Percentiles rank a stretch among this genome's conserved stretches.
Conservation (phyloP, 2,329 filamentous ascomycete species). For the Claviceps pazoutovae region DNA sequence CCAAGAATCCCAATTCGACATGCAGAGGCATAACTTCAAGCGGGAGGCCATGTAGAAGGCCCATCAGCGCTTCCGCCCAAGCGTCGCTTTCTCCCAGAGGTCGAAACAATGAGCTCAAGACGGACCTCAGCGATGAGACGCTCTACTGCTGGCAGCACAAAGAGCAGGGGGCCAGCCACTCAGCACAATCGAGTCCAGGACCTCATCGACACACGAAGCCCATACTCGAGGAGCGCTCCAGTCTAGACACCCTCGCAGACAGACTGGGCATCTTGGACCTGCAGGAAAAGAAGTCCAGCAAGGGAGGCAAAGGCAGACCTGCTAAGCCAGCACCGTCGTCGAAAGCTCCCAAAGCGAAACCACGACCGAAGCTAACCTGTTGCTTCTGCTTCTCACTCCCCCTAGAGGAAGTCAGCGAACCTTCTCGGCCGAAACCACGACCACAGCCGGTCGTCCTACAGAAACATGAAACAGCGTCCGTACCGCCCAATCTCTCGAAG, state of each 20-base stretch:
- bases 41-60: conserved; percentile 71
- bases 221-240: conserved; percentile 52
- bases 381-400: conserved; percentile 42
- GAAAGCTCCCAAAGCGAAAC: conserved; percentile 10
- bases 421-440: conserved; percentile 15
- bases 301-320: conserved; percentile 9
- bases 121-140: conserved; percentile 41
- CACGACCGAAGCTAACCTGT: conserved; percentile 22
- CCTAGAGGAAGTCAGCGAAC: conserved; percentile 26
- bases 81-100: conserved; percentile 8
- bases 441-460: conserved; percentile 24
- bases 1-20: conserved; percentile 67
- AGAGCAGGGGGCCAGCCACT: conserved; percentile 52
- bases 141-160: conserved; percentile 93
- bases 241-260: conserved; percentile 76
- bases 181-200: conserved; percentile 31
- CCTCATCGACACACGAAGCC: conserved; percentile 30
- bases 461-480: conserved; percentile 19
- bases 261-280: conserved; percentile 63
- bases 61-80: conserved; percentile 31
- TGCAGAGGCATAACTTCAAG: conserved; percentile 75
- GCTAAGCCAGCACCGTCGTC: conserved; percentile 13
- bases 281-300: conserved; percentile 22
- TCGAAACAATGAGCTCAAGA: conserved; percentile 13
- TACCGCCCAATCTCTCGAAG: conserved; percentile 7